A percentile compares a stretch with the other conserved stretches of the same genome.
Conservation (phyloP, 2,329 filamentous ascomycete species). For the Alternaria infectoria region DNA sequence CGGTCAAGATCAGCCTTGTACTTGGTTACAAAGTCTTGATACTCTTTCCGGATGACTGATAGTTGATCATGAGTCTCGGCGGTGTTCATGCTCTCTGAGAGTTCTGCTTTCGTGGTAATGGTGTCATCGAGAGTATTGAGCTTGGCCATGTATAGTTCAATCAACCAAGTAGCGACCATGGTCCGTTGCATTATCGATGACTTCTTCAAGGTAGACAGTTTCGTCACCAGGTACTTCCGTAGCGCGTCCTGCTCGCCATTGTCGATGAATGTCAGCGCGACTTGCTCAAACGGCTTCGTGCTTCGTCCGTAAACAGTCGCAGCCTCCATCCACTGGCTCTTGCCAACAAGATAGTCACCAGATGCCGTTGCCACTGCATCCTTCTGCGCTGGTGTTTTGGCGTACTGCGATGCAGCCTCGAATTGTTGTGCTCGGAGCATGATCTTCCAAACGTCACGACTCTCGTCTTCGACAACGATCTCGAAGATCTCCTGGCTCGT, state of each 20-base stretch:
- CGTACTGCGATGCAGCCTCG: constrained; percentile 84
- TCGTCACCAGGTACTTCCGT: constrained; percentile 85
- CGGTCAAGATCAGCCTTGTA: constrained; percentile 88
- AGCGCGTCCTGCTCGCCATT: constrained; percentile 88
- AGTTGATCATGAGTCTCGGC: constrained; percentile 76
- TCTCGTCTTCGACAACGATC: constrained; percentile 87
- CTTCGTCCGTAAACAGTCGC: constrained; percentile 92
- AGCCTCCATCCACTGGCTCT: constrained; percentile 83
- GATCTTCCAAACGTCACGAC: constrained; percentile 92
- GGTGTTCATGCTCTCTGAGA: constrained; percentile 73
- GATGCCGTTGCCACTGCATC: constrained; percentile 92
- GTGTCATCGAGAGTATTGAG: constrained; percentile 93
- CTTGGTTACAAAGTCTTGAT: constrained; percentile 83
- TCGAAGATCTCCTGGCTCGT: constrained; percentile 92
- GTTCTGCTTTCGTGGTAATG: constrained; percentile 85
- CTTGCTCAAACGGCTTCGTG: constrained; percentile 96
- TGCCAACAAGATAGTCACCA: constrained; percentile 83
- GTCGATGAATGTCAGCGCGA: constrained; percentile 89
- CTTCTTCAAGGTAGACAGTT: constrained; percentile 82
- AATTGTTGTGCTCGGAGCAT: constrained; percentile 88
- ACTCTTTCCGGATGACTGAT: constrained; percentile 74
- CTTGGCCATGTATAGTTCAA: constrained; percentile 97
- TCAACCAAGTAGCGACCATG: constrained; percentile 94
- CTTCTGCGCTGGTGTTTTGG: constrained; percentile 78
- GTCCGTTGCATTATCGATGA: constrained; percentile 87